Percentiles rank a stretch among this genome's conserved stretches.
Evolutionary conservation across 495 filamentous ascomycete species (phyloP).

Genomic region (Cairneyella variabilis): DNA sequence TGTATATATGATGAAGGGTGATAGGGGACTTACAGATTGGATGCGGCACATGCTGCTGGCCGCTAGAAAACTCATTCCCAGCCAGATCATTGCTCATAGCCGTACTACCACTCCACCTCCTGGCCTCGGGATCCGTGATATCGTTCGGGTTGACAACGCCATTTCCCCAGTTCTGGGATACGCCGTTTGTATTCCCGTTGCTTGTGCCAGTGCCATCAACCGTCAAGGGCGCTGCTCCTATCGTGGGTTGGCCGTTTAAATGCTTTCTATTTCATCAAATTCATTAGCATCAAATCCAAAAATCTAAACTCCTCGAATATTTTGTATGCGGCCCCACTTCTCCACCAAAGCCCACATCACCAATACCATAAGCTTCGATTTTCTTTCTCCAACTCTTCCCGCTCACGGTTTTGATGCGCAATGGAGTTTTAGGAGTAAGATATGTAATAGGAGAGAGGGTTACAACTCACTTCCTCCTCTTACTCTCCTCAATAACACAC

Average conservation of each 20-base stretch:
- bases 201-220: too few relatives aligned
- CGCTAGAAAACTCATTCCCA: constrained; percentile 24
- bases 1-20: too few relatives aligned
- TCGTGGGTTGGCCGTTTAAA: constrained; percentile 12
- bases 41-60: constrained; percentile 63
- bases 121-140: constrained; percentile 23
- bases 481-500: constrained; percentile 87
- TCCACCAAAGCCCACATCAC: not conserved
- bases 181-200: constrained; percentile 10
- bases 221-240: constrained; percentile 25
- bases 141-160: constrained; percentile 27
- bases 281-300: too few relatives aligned
- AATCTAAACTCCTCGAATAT: too few relatives aligned
- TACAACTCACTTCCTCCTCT: constrained; percentile 73
- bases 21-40: constrained; percentile 26
- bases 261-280: constrained; percentile 27
- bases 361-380: too few relatives aligned
- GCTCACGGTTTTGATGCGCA: too few relatives aligned
- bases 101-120: constrained; percentile 28
- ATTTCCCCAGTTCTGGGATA: constrained; percentile 25
- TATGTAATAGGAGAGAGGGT: too few relatives aligned
- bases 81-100: constrained; percentile 25
- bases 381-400: too few relatives aligned
- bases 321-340: not conserved
- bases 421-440: too few relatives aligned